These are phyloP conservation scores for Linum tenue DNA, from an alignment of 345 rosid genomes.

Conservation along the genomic window DNA sequence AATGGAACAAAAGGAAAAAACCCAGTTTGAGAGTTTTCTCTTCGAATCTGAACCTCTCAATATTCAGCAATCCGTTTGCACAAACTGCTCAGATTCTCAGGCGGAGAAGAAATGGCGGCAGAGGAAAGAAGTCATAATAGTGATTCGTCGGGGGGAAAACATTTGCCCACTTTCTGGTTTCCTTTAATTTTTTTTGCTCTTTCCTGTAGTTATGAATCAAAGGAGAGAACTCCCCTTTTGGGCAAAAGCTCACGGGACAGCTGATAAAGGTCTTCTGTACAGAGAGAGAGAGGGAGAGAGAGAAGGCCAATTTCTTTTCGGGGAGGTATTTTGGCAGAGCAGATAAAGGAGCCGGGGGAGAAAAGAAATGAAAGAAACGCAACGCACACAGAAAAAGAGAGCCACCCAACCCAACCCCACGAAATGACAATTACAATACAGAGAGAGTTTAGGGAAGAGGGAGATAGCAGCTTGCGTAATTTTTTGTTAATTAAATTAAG, in stretches of 20 bases:
- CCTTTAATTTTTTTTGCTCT: background rate
- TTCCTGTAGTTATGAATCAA: conserved; percentile 6
- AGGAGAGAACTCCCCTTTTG: background rate
- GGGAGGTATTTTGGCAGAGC: background rate
- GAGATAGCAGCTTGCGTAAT: too few species aligned
- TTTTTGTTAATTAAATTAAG: background rate
- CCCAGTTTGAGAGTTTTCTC: too few species aligned
- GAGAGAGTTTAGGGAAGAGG: conserved; percentile 3
- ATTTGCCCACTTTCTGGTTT: background rate
- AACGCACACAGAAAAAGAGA: conserved; percentile 3
- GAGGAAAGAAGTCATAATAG: too few species aligned
- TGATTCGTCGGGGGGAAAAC: background rate
- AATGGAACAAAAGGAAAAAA: too few species aligned
- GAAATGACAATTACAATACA: conserved; percentile 15
- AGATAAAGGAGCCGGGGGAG: conserved; percentile 8
- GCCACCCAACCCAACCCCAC: conserved; percentile 18
- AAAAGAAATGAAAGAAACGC: background rate
- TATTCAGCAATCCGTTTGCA: too few species aligned
- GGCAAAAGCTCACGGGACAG: too few species aligned
- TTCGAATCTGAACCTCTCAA: too few species aligned
- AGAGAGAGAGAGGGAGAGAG: background rate
- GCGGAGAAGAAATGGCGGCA: too few species aligned
- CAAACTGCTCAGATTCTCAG: too few species aligned
- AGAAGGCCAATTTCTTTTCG: background rate
- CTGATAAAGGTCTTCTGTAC: too few species aligned